These are phyloP conservation scores for Immersiporthe knoxdaviesiana DNA, from an alignment of 2,329 filamentous ascomycete genomes.

Conservation along the genomic window DNA sequence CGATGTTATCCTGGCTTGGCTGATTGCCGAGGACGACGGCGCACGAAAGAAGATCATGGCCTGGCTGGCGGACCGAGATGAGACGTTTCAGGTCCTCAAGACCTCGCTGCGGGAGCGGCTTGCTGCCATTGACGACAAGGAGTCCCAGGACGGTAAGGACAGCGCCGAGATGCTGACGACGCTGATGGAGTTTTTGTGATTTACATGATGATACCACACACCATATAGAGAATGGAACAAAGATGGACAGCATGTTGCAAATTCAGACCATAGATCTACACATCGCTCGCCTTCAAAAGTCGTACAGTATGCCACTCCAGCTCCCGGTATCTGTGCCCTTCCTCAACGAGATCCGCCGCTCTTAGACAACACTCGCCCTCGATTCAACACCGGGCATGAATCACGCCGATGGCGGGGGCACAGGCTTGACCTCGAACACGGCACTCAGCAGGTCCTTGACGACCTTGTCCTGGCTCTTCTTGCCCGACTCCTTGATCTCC, in stretches of 20 bases:
- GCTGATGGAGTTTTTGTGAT: constrained; percentile 53
- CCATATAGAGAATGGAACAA: constrained; percentile 19
- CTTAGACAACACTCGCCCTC: not conserved
- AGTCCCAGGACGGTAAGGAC: constrained; percentile 63
- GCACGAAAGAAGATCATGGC: constrained; percentile 67
- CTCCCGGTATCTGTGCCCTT: not conserved
- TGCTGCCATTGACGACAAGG: constrained; percentile 46
- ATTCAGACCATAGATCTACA: constrained; percentile 4
- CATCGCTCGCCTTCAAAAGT: constrained; percentile 3
- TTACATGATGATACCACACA: constrained; percentile 31
- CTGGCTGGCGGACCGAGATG: constrained; percentile 69
- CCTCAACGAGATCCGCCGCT: not conserved
- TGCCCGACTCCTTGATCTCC: constrained; percentile 79
- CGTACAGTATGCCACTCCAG: constrained; percentile 17
- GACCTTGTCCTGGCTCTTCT: constrained; percentile 78
- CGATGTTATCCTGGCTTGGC: constrained; percentile 86
- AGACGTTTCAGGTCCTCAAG: constrained; percentile 65
- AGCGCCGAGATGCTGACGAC: constrained; percentile 58
- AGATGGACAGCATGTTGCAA: constrained; percentile 13
- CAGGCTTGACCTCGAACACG: constrained; percentile 82
- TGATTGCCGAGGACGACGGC: constrained; percentile 84
- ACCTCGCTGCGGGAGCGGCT: constrained; percentile 67
- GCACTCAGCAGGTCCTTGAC: constrained; percentile 81
- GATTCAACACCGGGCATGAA: not conserved
- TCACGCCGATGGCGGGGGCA: constrained; percentile 46